Evolutionary conservation across 2,329 filamentous ascomycete genomes (phyloP), one percentile per base, ranked within the genome.

Genomic region (Catunica adiposa): DNA sequence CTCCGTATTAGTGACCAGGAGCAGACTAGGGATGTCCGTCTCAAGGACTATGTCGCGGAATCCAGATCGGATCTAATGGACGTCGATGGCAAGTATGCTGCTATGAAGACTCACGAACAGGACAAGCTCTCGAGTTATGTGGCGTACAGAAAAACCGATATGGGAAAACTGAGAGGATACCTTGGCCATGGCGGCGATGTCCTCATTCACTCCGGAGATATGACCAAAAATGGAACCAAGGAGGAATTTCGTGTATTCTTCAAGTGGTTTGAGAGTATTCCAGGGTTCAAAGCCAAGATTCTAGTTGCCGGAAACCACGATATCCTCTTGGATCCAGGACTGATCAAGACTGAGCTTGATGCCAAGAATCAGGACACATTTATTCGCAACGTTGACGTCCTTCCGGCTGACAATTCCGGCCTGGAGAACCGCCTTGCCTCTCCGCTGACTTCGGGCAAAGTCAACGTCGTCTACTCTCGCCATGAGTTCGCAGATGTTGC

Each of bases 201-300:
- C 1, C 66, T 76, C 14, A 65, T 75, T 52, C 71, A 76, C 57
- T 70, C 72, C 0, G 73, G 73, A 20, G 72, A 76, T 58, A 64
- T 76, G n/a, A 73, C 70, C 0, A 63, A 71, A 8, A 62, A 73
- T 20, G 90, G 90, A 38, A 83, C 80, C 7, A 75, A 79, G 0
- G 71, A 72, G 11, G 83, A 89, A 59, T 82, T 96, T 55, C 87
- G 95, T 69, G 72, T 70, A 15, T 83, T 90, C 62, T 73, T 96
- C 44, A 55, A 61, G n/a, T 77, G 73, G 73, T 61, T 96, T 14
- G 76, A 74, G 51, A 71, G 72, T 3, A 76, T 89, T 54, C 40
- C 31, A 34, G 64, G 69, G 0, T 71, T 73, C 56, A 47, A 56
- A 4, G 61, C 70, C 62, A 75, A 75, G 60, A 63, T 75, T 44